A percentile compares a stretch with the other conserved stretches of the same genome.
These are phyloP conservation scores for Podospora didyma DNA, from an alignment of 495 filamentous ascomycete species.

Conservation along the genomic window DNA sequence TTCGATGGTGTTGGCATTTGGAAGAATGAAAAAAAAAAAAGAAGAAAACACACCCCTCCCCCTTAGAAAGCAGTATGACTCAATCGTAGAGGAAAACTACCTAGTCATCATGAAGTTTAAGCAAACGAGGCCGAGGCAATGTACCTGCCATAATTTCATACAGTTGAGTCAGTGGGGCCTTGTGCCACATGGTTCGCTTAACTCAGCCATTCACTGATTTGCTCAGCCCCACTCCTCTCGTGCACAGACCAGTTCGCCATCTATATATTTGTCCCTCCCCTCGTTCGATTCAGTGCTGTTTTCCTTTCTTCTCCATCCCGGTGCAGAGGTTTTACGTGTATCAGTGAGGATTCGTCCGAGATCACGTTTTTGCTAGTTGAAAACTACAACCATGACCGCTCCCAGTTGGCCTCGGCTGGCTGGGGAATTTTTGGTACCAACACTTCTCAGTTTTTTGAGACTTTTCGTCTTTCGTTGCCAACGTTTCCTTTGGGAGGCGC, in stretches of 20 bases:
- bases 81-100: too few species aligned
- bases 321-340: slow-evolving; percentile 44
- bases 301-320: slow-evolving; percentile 24
- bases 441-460: slow-evolving; percentile 10
- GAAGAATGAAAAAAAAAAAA: too few species aligned
- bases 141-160: too few species aligned
- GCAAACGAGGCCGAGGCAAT: too few species aligned
- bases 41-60: too few species aligned
- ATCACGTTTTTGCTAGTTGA: slow-evolving; percentile 54
- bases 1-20: too few species aligned
- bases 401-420: slow-evolving; percentile 22
- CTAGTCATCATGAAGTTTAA: too few species aligned
- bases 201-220: too few species aligned
- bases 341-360: slow-evolving; percentile 53
- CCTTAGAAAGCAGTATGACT: too few species aligned
- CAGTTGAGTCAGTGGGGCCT: too few species aligned
- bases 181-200: too few species aligned
- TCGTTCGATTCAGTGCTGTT: slow-evolving; percentile 12
- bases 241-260: slow-evolving; percentile 10
- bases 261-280: slow-evolving; percentile 12
- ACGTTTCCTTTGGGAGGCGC: slow-evolving; percentile 21
- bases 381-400: slow-evolving; percentile 48
- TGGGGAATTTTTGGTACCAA: slow-evolving; percentile 31
- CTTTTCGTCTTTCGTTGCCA: slow-evolving; percentile 25
- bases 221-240: too few species aligned